Percentiles rank a stretch among this genome's conserved stretches.
Conservation (phyloP, 2,329 filamentous ascomycete species). For the Fusarium lyarnte region DNA sequence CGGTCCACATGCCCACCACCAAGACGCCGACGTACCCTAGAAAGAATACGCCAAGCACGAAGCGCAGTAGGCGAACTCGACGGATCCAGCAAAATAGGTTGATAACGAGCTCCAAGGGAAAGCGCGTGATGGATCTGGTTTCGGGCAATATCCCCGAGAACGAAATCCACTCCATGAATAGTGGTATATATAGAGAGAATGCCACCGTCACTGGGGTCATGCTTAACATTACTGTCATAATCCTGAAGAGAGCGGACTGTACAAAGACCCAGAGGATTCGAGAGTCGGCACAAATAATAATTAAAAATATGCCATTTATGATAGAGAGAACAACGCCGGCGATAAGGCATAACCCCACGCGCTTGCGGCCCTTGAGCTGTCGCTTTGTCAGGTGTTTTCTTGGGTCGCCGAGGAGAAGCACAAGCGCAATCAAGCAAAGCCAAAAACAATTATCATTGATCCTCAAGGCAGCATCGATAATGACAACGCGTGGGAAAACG, state of each 20-base stretch:
- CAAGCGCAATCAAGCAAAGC: background rate
- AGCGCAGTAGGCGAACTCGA: background rate
- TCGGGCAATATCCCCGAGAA: background rate
- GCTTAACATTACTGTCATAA: rapidly evolving
- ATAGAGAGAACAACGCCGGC: rapidly evolving
- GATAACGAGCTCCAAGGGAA: rapidly evolving
- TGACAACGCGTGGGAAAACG: rapidly evolving
- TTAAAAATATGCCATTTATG: rapidly evolving
- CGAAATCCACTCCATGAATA: rapidly evolving
- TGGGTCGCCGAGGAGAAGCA: rapidly evolving
- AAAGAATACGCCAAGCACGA: background rate
- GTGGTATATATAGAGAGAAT: background rate
- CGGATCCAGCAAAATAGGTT: rapidly evolving
- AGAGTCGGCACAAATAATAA: rapidly evolving
- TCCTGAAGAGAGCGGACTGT: background rate
- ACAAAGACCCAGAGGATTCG: background rate
- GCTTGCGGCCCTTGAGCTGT: background rate
- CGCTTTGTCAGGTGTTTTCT: background rate
- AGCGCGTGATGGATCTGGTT: rapidly evolving
- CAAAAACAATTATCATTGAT: background rate
- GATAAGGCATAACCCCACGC: rapidly evolving
- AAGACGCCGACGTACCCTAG: background rate
- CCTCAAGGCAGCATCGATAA: background rate
- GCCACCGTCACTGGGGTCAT: background rate
- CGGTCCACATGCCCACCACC: rapidly evolving